Base-by-base conservation (phyloP, 139 green algal species). In the Nannochloris sp. region DNA sequence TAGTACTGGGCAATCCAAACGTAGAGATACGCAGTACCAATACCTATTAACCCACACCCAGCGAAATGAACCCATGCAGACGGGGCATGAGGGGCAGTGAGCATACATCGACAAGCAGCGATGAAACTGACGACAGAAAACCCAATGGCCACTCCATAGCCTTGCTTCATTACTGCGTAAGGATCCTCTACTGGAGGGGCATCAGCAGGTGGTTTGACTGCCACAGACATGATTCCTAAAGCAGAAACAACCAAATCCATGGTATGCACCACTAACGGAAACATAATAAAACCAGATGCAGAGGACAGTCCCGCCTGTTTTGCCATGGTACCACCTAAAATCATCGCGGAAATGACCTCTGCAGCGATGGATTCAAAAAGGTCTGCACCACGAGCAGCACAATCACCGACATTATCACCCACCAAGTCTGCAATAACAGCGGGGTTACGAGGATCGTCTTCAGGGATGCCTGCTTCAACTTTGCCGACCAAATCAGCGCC, bases 401-500 rank as follows among this genome's bases (percentile, higher is more conserved):
- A 76, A 68, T 90, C 85, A 13, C 85, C 85, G 24, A 91, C 85
- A 73, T 90, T 91, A 67, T 89, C 83, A 6, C 83, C 83, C 4
- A 88, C 78, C 60, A 79, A 74, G 38, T 90, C 83, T 4, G 84
- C 84, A 46, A 90, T 87, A 29, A 80, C 71, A 6, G 84, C 84
- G 3, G 85, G 83, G 67, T 90, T 90, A 15, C 85, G 58, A 1
- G 85, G 84, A 64, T 92, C 85, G 64, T 92, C 85, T 66, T 92
- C 85, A 2, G 85, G 85, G 33, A 92, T 92, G 37, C 55, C 67
- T 9, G 45, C n/a, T 76, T 92, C 80, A 15, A 90, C 78, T 70
- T 92, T 92, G 38, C 86, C 86, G 2, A 88, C 81, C 36, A 92
- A 69, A 65, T 92, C 86, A 14, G 75, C 86, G 6, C 86, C 86